Percentiles rank a stretch among this genome's conserved stretches.
Conservation (phyloP, 345 rosid species). For the Cardamine resedifolia region DNA sequence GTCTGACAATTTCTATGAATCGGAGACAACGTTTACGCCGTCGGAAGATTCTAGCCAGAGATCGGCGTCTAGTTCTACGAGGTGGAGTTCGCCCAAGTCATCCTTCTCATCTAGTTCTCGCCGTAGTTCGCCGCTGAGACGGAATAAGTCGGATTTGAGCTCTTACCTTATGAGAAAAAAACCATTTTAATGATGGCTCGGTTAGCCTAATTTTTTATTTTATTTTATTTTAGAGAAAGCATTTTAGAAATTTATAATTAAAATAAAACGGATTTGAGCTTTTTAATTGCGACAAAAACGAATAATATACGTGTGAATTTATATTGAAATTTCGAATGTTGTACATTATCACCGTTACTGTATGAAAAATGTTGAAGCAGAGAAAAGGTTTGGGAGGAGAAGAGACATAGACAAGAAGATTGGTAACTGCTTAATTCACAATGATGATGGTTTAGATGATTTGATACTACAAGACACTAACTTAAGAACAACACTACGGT, state of each 20-base stretch:
- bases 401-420: not conserved
- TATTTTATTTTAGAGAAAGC: no score
- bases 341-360: not conserved
- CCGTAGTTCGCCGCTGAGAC: constrained; percentile 14
- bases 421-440: constrained; percentile 26
- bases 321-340: not conserved
- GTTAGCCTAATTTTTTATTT: no score
- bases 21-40: constrained; percentile 20
- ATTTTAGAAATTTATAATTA: not conserved
- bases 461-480: constrained; percentile 31
- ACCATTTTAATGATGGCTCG: constrained; percentile 6
- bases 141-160: constrained; percentile 26
- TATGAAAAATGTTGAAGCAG: not conserved
- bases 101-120: constrained; percentile 7
- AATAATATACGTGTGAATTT: not conserved
- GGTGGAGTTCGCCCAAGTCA: constrained; percentile 28
- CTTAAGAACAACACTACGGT: constrained; percentile 30
- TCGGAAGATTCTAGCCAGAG: constrained; percentile 25
- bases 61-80: constrained; percentile 14
- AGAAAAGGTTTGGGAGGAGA: not conserved
- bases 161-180: constrained; percentile 26
- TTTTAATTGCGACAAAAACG: not conserved
- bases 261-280: not conserved
- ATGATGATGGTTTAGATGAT: constrained; percentile 8
- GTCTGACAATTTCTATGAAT: constrained; percentile 12